Evolutionary conservation across 805 yeast genomes (phyloP).

Genomic region (Candida michaelii): DNA sequence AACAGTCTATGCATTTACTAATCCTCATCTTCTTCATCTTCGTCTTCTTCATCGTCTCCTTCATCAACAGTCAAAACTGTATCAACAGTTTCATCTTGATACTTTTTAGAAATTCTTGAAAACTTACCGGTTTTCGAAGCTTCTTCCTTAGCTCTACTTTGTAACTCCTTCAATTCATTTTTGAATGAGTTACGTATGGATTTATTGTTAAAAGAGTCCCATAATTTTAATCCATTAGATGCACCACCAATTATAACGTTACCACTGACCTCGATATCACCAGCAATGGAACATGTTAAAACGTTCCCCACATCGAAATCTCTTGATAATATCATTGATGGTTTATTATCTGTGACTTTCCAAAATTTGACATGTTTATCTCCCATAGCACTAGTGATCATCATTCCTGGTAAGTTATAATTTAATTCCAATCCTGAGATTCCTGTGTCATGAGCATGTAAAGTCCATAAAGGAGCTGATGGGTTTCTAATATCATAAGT

Average conservation of each 20-base stretch:
- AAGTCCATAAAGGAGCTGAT: slow-evolving; percentile 81
- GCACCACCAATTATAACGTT: slow-evolving; percentile 86
- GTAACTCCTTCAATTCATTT: slow-evolving; percentile 54
- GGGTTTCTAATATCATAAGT: slow-evolving; percentile 80
- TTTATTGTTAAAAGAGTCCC: slow-evolving; percentile 86
- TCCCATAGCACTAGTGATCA: slow-evolving; percentile 88
- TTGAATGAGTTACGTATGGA: slow-evolving; percentile 72
- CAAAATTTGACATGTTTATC: slow-evolving; percentile 86
- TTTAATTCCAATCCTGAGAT: slow-evolving; percentile 79
- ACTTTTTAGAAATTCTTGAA: slow-evolving; percentile 76
- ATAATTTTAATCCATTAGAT: slow-evolving; percentile 77
- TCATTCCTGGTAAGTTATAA: slow-evolving; percentile 62
- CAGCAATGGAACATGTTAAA: slow-evolving; percentile 76
- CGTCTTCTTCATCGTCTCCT: slow-evolving; percentile 51
- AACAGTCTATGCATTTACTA: too few relatives aligned
- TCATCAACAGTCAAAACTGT: slow-evolving; percentile 62
- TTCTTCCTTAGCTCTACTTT: slow-evolving; percentile 55
- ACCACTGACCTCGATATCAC: slow-evolving; percentile 85
- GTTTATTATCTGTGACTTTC: slow-evolving; percentile 61
- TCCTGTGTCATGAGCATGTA: slow-evolving; percentile 96
- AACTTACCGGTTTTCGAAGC: slow-evolving; percentile 58
- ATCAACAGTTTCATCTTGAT: slow-evolving; percentile 47
- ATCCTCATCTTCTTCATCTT: slow-evolving; percentile 22
- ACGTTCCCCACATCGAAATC: slow-evolving; percentile 96
- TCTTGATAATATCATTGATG: slow-evolving; percentile 86